Conservation (phyloP, 495 filamentous ascomycete species). For the Neurospora sublineolata region DNA sequence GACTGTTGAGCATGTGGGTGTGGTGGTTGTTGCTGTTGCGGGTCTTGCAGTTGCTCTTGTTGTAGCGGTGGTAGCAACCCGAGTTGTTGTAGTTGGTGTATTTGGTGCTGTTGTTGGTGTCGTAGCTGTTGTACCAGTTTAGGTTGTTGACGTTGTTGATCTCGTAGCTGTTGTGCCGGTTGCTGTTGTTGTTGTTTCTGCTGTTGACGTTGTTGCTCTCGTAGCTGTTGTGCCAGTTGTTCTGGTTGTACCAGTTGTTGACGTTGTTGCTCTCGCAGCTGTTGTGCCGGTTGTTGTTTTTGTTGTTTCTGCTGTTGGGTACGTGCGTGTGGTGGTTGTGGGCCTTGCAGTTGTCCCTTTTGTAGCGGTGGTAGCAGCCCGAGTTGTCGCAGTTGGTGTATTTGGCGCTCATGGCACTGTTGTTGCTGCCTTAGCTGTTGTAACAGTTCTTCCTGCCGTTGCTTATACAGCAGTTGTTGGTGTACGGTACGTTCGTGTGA, state of each 20-base stretch:
- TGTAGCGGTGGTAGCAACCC: background rate
- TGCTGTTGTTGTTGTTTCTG: background rate
- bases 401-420: background rate
- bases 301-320: background rate
- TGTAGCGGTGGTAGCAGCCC: background rate
- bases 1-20: background rate
- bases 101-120: background rate
- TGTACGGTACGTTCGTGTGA: background rate
- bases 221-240: too few relatives aligned
- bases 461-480: background rate
- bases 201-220: background rate
- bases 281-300: background rate
- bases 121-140: too few relatives aligned
- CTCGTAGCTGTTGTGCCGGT: background rate
- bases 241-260: too few relatives aligned
- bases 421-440: background rate
- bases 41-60: background rate
- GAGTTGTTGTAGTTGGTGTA: background rate
- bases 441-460: background rate
- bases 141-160: background rate
- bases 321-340: background rate
- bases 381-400: background rate
- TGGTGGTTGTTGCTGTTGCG: background rate
- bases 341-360: background rate
- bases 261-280: background rate